These are phyloP conservation scores for Podaxis sp. DNA, from an alignment of 768 basidiomycete species.

Conservation along the genomic window DNA sequence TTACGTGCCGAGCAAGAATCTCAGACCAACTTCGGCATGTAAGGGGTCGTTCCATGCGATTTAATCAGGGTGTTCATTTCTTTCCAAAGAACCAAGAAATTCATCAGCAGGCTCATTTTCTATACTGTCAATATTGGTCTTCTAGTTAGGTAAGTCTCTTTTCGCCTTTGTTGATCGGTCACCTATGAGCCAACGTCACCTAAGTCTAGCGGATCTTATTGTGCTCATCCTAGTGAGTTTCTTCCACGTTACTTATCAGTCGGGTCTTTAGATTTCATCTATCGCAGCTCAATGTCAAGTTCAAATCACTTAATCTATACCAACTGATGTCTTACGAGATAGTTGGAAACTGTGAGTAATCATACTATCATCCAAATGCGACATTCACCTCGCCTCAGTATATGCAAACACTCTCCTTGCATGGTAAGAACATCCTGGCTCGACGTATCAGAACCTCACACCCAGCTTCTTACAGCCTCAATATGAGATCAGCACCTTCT, in stretches of 20 bases:
- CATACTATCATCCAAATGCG: background rate
- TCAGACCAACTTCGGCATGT: background rate
- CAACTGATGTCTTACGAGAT: background rate
- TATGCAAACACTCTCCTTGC: slow-evolving; percentile 1
- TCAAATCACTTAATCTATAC: background rate
- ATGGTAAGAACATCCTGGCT: background rate
- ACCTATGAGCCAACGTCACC: no score
- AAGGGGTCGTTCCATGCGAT: background rate
- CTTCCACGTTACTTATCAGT: background rate
- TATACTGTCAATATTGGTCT: background rate
- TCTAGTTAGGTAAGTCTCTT: background rate
- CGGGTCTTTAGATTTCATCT: background rate
- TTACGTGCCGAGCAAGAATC: background rate
- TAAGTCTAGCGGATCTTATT: background rate
- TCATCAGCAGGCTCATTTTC: slow-evolving; percentile 1
- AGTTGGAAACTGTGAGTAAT: background rate
- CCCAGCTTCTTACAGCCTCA: background rate
- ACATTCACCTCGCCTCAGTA: background rate
- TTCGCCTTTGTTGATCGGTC: no score
- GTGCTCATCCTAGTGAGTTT: background rate
- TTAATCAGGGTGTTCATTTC: background rate
- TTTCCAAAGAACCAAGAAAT: background rate
- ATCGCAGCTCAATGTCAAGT: background rate
- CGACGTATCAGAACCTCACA: background rate
- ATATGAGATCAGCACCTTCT: slow-evolving; percentile 1